Conservation (phyloP, 2,329 filamentous ascomycete species). For the Zarea fungicola region DNA sequence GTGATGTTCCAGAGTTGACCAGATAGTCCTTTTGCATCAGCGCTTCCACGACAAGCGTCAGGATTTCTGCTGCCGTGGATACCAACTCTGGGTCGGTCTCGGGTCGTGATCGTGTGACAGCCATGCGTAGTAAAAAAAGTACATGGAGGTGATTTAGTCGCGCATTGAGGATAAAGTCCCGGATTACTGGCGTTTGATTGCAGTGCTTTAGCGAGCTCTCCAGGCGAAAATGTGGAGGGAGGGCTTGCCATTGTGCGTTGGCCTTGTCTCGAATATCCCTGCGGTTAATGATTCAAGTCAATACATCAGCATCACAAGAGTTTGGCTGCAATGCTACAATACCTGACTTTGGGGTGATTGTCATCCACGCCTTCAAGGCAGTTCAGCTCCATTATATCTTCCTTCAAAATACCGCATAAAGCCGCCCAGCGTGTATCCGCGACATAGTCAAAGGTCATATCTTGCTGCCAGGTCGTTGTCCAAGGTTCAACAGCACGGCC, state of each 20-base stretch:
- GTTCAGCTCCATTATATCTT: constrained; percentile 12
- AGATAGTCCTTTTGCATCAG: constrained; percentile 14
- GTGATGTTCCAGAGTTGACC: constrained; percentile 13
- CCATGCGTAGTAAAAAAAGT: constrained; percentile 12
- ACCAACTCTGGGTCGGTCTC: constrained; percentile 11
- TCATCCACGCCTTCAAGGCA: constrained; percentile 4
- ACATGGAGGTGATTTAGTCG: constrained; percentile 12
- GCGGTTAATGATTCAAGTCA: neutral
- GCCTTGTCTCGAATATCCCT: constrained; percentile 9
- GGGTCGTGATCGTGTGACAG: neutral
- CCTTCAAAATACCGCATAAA: constrained; percentile 9
- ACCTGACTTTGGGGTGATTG: constrained; percentile 7
- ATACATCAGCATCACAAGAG: neutral
- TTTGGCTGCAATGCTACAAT: neutral
- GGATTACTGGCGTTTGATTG: neutral
- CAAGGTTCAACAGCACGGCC: neutral
- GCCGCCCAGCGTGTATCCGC: constrained; percentile 13
- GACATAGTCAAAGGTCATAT: constrained; percentile 13
- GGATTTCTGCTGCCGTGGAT: constrained; percentile 4
- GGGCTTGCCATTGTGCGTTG: constrained; percentile 7
- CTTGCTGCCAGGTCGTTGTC: constrained; percentile 8
- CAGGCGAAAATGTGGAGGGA: constrained; percentile 10
- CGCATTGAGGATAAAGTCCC: constrained; percentile 11
- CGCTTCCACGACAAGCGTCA: constrained; percentile 10
- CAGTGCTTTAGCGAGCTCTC: constrained; percentile 12